Evolutionary conservation across 2,329 filamentous ascomycete species (phyloP).

Genomic region (Fusarium palustre): DNA sequence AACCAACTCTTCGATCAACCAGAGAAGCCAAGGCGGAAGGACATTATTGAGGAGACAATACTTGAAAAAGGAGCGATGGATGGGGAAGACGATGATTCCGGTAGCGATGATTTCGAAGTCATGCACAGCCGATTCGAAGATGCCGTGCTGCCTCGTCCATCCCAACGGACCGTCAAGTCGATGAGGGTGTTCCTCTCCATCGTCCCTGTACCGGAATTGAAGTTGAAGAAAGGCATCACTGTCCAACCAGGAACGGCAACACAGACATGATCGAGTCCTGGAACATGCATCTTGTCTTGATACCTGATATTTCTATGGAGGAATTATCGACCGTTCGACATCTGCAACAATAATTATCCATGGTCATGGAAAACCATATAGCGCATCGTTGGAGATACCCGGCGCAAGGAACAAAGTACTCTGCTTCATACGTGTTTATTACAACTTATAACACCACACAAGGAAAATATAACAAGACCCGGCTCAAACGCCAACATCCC

Average conservation of each 20-base stretch:
- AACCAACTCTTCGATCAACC: constrained; percentile 66
- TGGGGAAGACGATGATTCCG: constrained; percentile 43
- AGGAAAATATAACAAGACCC: constrained; percentile 31
- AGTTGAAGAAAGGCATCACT: constrained; percentile 59
- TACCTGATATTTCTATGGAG: neutral
- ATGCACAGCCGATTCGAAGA: constrained; percentile 68
- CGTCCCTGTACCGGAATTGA: constrained; percentile 66
- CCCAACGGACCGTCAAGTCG: constrained; percentile 61
- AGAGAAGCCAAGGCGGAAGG: constrained; percentile 49
- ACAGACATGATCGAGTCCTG: constrained; percentile 9
- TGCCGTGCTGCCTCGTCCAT: constrained; percentile 61
- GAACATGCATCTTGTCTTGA: neutral
- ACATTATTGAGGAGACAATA: constrained; percentile 58
- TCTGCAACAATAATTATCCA: constrained; percentile 10
- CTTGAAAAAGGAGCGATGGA: constrained; percentile 44
- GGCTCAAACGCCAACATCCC: constrained; percentile 40
- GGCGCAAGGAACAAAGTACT: constrained; percentile 21
- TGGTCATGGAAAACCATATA: constrained; percentile 5
- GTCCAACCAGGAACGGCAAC: constrained; percentile 59
- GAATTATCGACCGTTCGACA: constrained; percentile 11
- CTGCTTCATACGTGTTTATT: constrained; percentile 33
- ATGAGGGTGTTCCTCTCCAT: constrained; percentile 71
- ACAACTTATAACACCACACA: constrained; percentile 28
- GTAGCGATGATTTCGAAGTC: constrained; percentile 66
- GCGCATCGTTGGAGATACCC: constrained; percentile 38